Conservation (phyloP, 1,139 yeast genomes). For the Taphrina wiesneri region DNA sequence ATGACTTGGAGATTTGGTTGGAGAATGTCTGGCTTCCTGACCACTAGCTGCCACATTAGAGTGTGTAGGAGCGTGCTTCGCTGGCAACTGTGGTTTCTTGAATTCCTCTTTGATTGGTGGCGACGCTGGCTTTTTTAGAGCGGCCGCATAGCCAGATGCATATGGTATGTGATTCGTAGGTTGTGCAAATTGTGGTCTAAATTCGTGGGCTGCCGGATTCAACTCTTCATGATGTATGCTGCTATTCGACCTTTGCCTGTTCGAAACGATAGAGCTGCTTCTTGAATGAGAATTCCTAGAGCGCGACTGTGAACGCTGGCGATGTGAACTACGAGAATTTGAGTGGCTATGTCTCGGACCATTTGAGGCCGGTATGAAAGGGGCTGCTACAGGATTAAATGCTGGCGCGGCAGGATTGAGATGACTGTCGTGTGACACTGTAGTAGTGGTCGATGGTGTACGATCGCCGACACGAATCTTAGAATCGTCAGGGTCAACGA, state of each 20-base stretch:
- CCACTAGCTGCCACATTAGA: not conserved
- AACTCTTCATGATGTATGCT: constrained; percentile 18
- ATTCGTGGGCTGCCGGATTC: constrained; percentile 23
- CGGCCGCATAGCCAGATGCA: constrained; percentile 32
- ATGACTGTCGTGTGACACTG: constrained; percentile 10
- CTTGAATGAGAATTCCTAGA: constrained; percentile 13
- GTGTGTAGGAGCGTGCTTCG: not conserved
- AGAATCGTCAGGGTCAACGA: not conserved
- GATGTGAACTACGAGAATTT: constrained; percentile 6
- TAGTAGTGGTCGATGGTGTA: not conserved
- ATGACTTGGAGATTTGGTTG: not conserved
- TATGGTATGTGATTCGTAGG: constrained; percentile 23
- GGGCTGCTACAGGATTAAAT: constrained; percentile 20
- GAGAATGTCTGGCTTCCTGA: not conserved
- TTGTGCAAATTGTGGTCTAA: constrained; percentile 30
- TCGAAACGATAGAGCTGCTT: constrained; percentile 13
- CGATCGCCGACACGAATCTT: not conserved
- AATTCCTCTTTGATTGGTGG: constrained; percentile 24
- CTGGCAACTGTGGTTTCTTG: constrained; percentile 15
- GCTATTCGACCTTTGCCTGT: constrained; percentile 4
- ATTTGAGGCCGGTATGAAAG: constrained; percentile 15
- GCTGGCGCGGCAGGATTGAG: constrained; percentile 27
- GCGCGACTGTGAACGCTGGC: constrained; percentile 13
- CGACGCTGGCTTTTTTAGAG: constrained; percentile 26
- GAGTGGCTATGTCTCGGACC: constrained; percentile 5